These are phyloP conservation scores for Boletus hoseneyae DNA, from an alignment of 1,284 basidiomycete genomes.

Conservation along the genomic window DNA sequence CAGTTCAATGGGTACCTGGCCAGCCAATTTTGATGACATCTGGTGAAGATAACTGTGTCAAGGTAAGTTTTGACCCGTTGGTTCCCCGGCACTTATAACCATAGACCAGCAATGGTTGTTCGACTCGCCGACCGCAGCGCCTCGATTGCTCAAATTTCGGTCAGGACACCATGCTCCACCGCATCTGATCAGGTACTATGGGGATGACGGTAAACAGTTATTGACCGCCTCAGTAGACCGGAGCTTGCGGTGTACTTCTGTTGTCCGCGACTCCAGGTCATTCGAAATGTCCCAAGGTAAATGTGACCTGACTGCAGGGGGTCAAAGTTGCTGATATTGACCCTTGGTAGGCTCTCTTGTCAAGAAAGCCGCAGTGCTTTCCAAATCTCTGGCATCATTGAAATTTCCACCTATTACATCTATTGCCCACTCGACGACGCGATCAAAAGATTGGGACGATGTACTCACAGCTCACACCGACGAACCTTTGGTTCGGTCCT, in stretches of 20 bases:
- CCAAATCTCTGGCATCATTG: constrained; percentile 75
- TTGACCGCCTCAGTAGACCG: constrained; percentile 87
- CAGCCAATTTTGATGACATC: constrained; percentile 87
- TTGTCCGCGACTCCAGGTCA: constrained; percentile 90
- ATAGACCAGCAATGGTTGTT: constrained; percentile 90
- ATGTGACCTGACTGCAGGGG: background rate
- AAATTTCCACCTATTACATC: constrained; percentile 80
- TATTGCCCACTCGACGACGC: constrained; percentile 75
- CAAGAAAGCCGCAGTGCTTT: constrained; percentile 81
- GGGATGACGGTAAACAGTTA: constrained; percentile 93
- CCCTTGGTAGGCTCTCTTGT: constrained; percentile 63
- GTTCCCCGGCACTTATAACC: constrained; percentile 9
- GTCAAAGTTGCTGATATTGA: background rate
- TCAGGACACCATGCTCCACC: constrained; percentile 93
- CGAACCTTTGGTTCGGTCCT: constrained; percentile 77
- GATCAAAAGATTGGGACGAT: constrained; percentile 97
- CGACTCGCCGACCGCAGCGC: constrained; percentile 83
- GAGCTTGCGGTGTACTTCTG: constrained; percentile 84
- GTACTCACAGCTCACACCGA: constrained; percentile 87
- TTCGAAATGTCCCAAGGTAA: constrained; percentile 94
- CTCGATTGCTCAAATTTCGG: constrained; percentile 86
- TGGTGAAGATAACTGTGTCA: constrained; percentile 90
- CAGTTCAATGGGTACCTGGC: constrained; percentile 86
- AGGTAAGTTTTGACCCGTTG: constrained; percentile 45
- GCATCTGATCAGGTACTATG: constrained; percentile 92